Evolutionary conservation across 495 filamentous ascomycete genomes (phyloP).

Genomic region (Usnea hakonensis): DNA sequence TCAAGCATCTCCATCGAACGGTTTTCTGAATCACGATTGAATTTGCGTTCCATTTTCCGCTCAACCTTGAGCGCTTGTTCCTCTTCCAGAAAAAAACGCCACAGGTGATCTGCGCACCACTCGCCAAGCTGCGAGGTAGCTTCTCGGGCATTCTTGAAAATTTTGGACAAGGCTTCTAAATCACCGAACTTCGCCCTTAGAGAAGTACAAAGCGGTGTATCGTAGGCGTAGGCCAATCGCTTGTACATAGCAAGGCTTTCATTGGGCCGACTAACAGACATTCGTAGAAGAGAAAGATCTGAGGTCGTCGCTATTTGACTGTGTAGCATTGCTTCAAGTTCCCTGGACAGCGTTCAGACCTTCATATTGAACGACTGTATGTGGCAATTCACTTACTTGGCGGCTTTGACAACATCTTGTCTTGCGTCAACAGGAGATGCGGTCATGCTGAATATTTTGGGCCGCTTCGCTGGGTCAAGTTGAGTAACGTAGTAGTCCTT

Average conservation of each 20-base stretch:
- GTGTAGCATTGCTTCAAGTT: slow-evolving; percentile 71
- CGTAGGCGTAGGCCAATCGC: slow-evolving; percentile 41
- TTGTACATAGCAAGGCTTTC: slow-evolving; percentile 57
- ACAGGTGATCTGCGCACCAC: slow-evolving; percentile 83
- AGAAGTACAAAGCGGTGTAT: slow-evolving; percentile 55
- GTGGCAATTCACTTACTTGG: slow-evolving; percentile 35
- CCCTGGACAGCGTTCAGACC: slow-evolving; percentile 32
- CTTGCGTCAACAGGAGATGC: slow-evolving; percentile 91
- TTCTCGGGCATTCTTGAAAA: slow-evolving; percentile 49
- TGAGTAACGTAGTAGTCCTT: slow-evolving; percentile 67
- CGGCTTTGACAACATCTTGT: slow-evolving; percentile 59
- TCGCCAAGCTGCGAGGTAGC: slow-evolving; percentile 63
- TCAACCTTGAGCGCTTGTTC: slow-evolving; percentile 55
- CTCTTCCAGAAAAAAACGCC: slow-evolving; percentile 63
- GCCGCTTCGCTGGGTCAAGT: slow-evolving; percentile 41
- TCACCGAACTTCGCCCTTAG: slow-evolving; percentile 51
- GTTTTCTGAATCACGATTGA: slow-evolving; percentile 23
- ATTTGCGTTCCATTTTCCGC: slow-evolving; percentile 42
- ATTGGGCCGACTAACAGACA: slow-evolving; percentile 48
- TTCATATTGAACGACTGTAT: neutral
- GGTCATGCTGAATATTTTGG: slow-evolving; percentile 93
- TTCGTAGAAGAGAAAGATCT: slow-evolving; percentile 54
- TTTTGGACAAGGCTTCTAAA: slow-evolving; percentile 47
- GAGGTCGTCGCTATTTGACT: slow-evolving; percentile 76
- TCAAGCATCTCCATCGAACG: slow-evolving; percentile 38